phyloP scores from a whole-genome alignment of 257 asterid species.

The Salvia rosmarinus region DNA sequence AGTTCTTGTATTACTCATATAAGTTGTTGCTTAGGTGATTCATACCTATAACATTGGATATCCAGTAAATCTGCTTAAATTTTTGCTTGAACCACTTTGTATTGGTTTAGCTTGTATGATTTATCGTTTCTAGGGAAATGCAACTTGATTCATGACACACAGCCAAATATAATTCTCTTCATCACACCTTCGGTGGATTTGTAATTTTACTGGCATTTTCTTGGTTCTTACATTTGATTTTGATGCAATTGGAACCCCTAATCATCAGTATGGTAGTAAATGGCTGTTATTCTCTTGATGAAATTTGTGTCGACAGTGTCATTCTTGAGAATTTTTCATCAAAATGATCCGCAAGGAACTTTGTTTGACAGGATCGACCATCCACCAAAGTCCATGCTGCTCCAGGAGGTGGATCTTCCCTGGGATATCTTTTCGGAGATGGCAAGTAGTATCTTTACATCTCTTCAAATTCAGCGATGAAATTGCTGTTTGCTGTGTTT shows the following conservation, averaged over 20 bases:
- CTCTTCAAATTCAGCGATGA: conserved; percentile 27
- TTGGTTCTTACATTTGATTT: conserved; percentile 14
- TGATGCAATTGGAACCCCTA: background rate
- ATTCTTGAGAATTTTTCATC: conserved; percentile 10
- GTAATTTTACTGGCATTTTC: no score
- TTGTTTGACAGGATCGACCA: conserved; percentile 54
- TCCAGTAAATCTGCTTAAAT: conserved; percentile 1
- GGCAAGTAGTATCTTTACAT: conserved; percentile 27
- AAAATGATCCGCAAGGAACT: background rate
- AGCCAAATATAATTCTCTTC: background rate
- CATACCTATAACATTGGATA: conserved; percentile 5
- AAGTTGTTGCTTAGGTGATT: background rate
- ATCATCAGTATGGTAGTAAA: background rate
- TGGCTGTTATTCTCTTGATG: background rate
- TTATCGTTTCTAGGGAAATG: background rate
- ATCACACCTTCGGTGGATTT: background rate
- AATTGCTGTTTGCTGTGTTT: conserved; percentile 26
- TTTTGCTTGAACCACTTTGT: background rate
- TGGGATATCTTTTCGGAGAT: conserved; percentile 56
- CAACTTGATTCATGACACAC: background rate
- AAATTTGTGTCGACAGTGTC: background rate
- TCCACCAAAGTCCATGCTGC: conserved; percentile 68
- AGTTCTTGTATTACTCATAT: background rate
- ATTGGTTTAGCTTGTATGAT: background rate
- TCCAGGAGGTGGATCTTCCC: conserved; percentile 67